Evolutionary conservation across 2,329 filamentous ascomycete species (phyloP).

Genomic region (Myotisia sp.): DNA sequence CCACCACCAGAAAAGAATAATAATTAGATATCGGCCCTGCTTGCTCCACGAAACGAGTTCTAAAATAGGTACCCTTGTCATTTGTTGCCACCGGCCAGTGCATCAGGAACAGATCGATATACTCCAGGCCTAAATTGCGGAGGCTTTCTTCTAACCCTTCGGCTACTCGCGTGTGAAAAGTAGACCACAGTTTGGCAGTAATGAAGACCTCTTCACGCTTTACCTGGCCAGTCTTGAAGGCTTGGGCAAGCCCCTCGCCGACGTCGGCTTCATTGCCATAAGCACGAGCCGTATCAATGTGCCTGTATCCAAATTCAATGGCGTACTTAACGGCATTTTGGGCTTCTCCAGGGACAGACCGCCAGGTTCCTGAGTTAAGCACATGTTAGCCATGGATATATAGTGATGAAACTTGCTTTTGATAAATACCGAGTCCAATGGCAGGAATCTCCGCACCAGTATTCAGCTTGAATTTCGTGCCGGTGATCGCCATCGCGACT

Average conservation of each 20-base stretch:
- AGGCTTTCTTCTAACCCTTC: conserved; percentile 47
- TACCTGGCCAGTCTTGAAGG: conserved; percentile 49
- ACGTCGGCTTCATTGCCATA: conserved; percentile 55
- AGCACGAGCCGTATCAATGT: conserved; percentile 39
- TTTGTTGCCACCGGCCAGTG: conserved; percentile 51
- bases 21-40: too few relatives aligned
- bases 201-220: conserved; percentile 52
- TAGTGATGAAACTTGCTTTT: too few relatives aligned
- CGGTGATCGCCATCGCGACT: conserved; percentile 10
- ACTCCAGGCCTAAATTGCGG: conserved; percentile 49
- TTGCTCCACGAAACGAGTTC: too few relatives aligned
- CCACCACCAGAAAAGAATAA: too few relatives aligned
- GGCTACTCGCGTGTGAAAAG: conserved; percentile 46
- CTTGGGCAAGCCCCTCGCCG: too few relatives aligned
- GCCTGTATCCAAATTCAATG: conserved; percentile 39
- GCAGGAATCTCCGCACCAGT: conserved; percentile 35
- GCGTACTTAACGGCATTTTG: conserved; percentile 33
- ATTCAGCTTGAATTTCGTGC: conserved; percentile 32
- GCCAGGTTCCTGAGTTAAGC: too few relatives aligned
- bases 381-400: too few relatives aligned
- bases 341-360: too few relatives aligned
- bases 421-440: conserved; percentile 42
- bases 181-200: conserved; percentile 55
- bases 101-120: conserved; percentile 57
- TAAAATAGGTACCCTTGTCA: too few relatives aligned